Base-by-base conservation (phyloP, 164 flowering plant genomes). In the Dillenia turbinata region DNA sequence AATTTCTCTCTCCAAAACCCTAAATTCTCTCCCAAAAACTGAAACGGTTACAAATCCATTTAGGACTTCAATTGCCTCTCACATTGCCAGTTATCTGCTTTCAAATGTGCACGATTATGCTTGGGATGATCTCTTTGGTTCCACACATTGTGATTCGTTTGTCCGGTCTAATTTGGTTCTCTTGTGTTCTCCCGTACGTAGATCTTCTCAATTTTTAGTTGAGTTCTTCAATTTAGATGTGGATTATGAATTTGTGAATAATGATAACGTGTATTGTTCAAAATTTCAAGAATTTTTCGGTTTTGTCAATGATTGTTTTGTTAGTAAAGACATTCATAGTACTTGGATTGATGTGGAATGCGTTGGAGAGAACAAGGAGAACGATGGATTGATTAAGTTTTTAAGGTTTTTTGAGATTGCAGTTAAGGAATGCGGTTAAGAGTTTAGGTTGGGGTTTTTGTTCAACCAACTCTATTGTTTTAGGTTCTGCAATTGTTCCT, bases 381-480 rank as follows among this genome's bases (percentile, higher is more conserved):
- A 24, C 3, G 69, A 64, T 53, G 67, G 62, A 43, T 46, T 47
- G 48, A 61, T 54, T 11, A 11, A 14, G 26, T 24, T 45, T 19
- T 54, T 68, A 56, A 63, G 68, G 47, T 56, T 63, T 70, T 49
- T 75, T 56, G 75, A 60, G 62, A 69, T 60, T 45, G 88, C 79
- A 49, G 73, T 86, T 70, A 79, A 56, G 80, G n/a, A 69, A 62
- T 45, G 88, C 79, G 47, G 73, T 86, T 70, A 79, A 56, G 80
- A 72, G 67, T 24, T 70, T 92, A 62, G 92, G 90, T 46, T 95
- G 97, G 96, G 97, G 97, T 0, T 78, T 75, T 73, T 80, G 81
- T 61, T 86, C 94, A 0, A 81, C 80, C 6, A 83, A 86, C 63
- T 77, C 85, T 0, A 77, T 95, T 69, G 50, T 79, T 54, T 71